Percentiles rank a stretch among this genome's conserved stretches.
These are phyloP conservation scores for Huntiella omanensis DNA, from an alignment of 2,329 filamentous ascomycete genomes.

Conservation along the genomic window DNA sequence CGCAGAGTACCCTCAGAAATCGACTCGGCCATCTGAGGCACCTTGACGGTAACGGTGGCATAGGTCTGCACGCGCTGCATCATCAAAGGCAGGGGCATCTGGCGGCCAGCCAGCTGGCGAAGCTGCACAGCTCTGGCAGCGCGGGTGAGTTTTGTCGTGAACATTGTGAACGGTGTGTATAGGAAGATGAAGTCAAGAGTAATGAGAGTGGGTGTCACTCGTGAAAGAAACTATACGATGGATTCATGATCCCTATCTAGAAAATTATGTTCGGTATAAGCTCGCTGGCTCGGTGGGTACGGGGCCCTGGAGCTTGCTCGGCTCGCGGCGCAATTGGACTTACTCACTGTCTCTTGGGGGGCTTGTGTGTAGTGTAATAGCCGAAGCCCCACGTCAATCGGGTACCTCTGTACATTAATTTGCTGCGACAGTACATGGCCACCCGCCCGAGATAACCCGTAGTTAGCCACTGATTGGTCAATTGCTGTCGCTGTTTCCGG, in stretches of 20 bases:
- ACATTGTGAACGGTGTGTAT: constrained; percentile 17
- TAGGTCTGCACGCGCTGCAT: constrained; percentile 39
- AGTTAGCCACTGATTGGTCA: constrained; percentile 7
- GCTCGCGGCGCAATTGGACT: constrained; percentile 3
- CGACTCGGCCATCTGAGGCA: constrained; percentile 95
- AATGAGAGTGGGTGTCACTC: neutral
- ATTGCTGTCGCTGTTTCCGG: neutral
- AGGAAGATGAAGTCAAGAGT: neutral
- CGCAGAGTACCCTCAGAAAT: constrained; percentile 95
- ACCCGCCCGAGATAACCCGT: constrained; percentile 10
- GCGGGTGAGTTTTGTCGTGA: constrained; percentile 25
- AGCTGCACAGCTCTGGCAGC: constrained; percentile 26
- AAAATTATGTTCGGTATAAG: constrained; percentile 7
- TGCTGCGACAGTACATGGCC: constrained; percentile 1
- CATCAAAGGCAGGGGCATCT: constrained; percentile 31
- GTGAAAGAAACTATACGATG: neutral
- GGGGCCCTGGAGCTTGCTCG: constrained; percentile 2
- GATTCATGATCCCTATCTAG: neutral
- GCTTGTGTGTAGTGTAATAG: constrained; percentile 1
- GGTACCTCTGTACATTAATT: constrained; percentile 4
- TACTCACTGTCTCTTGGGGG: neutral
- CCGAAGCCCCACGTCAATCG: neutral
- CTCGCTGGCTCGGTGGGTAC: constrained; percentile 5
- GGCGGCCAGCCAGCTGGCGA: constrained; percentile 18
- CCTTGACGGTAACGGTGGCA: constrained; percentile 76